Conservation (phyloP, 805 yeast species). For the Clavispora fructus region DNA sequence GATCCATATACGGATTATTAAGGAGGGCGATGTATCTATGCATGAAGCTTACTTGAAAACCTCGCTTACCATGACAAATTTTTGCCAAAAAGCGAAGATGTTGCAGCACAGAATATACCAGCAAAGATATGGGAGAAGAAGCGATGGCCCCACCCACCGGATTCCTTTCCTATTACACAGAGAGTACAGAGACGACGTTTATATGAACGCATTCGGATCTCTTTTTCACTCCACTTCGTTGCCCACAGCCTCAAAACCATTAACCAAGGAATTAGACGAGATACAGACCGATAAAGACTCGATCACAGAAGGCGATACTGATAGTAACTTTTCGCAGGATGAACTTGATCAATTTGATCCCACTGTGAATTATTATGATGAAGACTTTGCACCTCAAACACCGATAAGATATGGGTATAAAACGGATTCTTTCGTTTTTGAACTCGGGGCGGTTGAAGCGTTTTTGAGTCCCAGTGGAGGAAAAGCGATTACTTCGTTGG, state of each 20-base stretch:
- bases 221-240: conserved; percentile 57
- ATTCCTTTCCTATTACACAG: conserved; percentile 63
- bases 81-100: conserved; percentile 48
- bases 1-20: conserved; percentile 30
- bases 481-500: conserved; percentile 31
- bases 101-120: conserved; percentile 47
- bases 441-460: conserved; percentile 47
- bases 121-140: conserved; percentile 56
- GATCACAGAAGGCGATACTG: conserved; percentile 3
- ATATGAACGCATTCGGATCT: conserved; percentile 45
- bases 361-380: conserved; percentile 22
- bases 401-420: conserved; percentile 37
- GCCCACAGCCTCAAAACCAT: conserved; percentile 60
- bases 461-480: conserved; percentile 44
- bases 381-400: conserved; percentile 28
- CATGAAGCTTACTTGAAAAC: conserved; percentile 47
- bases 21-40: conserved; percentile 7
- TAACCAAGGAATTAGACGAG: conserved; percentile 30
- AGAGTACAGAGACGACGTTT: conserved; percentile 41
- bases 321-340: conserved; percentile 1
- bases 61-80: conserved; percentile 53
- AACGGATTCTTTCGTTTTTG: conserved; percentile 50
- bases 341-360: conserved; percentile 18
- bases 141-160: conserved; percentile 84
- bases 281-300: neutral